Conservation (phyloP, 2,329 filamentous ascomycete genomes). For the Ophiostoma sp. region DNA sequence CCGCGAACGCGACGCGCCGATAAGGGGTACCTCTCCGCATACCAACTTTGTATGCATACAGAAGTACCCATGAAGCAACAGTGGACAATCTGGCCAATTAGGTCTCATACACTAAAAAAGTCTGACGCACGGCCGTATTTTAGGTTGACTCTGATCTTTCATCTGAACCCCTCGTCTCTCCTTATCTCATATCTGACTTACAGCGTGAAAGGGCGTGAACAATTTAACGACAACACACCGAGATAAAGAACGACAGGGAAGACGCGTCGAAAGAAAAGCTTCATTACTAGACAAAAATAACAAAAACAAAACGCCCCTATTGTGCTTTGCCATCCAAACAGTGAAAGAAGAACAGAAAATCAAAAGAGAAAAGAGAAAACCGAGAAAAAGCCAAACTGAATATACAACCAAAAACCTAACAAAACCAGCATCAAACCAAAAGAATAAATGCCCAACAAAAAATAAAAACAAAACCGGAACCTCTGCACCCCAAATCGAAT, state of each 20-base stretch:
- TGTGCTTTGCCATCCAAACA: conserved; percentile 17
- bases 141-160: background rate
- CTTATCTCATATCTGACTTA: background rate
- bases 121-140: background rate
- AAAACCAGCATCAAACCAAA: background rate
- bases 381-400: background rate
- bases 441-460: background rate
- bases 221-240: background rate
- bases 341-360: background rate
- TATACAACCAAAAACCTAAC: no score
- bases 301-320: conserved; percentile 3
- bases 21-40: background rate
- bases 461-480: background rate
- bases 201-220: background rate
- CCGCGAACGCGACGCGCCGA: conserved; percentile 12
- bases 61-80: background rate
- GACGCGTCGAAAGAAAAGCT: background rate
- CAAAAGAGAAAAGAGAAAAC: background rate
- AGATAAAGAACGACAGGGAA: background rate
- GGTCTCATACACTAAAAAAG: conserved; percentile 3
- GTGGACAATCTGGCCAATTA: background rate
- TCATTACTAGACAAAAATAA: conserved; percentile 22
- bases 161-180: background rate
- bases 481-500: background rate
- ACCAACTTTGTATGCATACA: background rate